Evolutionary conservation across 2,329 filamentous ascomycete genomes (phyloP).

Genomic region (Penicillium sp.): DNA sequence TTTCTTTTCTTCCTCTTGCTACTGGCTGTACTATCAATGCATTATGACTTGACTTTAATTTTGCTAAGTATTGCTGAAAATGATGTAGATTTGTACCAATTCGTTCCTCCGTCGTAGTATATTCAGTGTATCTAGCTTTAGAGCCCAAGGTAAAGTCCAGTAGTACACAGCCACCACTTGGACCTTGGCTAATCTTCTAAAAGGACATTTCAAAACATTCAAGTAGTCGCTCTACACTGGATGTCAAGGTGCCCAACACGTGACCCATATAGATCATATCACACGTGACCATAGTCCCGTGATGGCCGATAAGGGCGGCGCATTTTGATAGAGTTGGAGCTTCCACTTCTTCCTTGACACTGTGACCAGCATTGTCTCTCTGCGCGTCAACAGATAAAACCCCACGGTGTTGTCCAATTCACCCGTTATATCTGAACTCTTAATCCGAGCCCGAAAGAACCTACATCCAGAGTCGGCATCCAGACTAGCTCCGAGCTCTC

Average conservation of each 20-base stretch:
- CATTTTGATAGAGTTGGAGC: constrained; percentile 1
- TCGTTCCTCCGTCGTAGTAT: background rate
- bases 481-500: background rate
- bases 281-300: constrained; percentile 1
- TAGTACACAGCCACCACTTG: background rate
- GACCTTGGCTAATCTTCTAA: background rate
- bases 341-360: background rate
- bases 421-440: background rate
- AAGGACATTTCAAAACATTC: background rate
- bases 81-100: background rate
- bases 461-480: background rate
- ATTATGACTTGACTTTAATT: constrained; percentile 11
- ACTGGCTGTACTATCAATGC: constrained; percentile 12
- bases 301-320: constrained; percentile 7
- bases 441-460: background rate
- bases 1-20: constrained; percentile 5
- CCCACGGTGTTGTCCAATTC: background rate
- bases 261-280: background rate
- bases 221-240: background rate
- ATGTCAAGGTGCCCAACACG: background rate
- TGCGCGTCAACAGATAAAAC: background rate
- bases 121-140: background rate
- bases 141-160: fast-evolving
- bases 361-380: background rate
- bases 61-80: background rate